phyloP scores from a whole-genome alignment of 352 stramenopile species.

The Phytophthora agathidicida region DNA sequence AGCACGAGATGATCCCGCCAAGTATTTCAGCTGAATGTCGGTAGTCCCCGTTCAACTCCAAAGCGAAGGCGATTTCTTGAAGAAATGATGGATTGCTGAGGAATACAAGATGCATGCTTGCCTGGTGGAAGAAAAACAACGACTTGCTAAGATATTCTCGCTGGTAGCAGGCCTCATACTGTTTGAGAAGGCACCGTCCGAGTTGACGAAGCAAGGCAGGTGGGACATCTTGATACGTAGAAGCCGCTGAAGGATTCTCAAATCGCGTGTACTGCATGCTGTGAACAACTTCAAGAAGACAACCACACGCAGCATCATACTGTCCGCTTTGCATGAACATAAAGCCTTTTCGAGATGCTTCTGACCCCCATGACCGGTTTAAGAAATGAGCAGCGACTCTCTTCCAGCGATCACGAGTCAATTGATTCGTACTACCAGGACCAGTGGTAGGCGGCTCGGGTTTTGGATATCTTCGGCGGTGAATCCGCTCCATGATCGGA shows the following conservation, averaged over 20 bases:
- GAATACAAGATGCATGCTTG: conserved; percentile 49
- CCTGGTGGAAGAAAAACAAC: conserved; percentile 56
- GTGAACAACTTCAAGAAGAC: conserved; percentile 37
- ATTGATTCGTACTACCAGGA: conserved; percentile 28
- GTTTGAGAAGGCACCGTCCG: conserved; percentile 45
- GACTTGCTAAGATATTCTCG: conserved; percentile 45
- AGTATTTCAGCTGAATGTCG: conserved; percentile 61
- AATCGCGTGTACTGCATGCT: conserved; percentile 23
- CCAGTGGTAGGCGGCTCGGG: conserved; percentile 11
- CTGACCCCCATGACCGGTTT: conserved; percentile 32
- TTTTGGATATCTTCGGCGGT: conserved; percentile 12
- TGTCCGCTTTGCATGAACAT: conserved; percentile 50
- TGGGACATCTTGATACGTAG: conserved; percentile 18
- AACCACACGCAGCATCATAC: conserved; percentile 38
- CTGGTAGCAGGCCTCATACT: conserved; percentile 40
- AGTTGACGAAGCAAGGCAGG: conserved; percentile 49
- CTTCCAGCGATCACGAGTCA: conserved; percentile 53
- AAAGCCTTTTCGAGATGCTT: conserved; percentile 47
- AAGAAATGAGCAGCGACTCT: conserved; percentile 53
- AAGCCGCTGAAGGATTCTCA: not conserved
- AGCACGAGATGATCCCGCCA: conserved; percentile 59
- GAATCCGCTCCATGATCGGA: conserved; percentile 39
- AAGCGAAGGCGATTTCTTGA: conserved; percentile 57
- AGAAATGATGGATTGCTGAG: conserved; percentile 60
- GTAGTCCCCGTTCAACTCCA: conserved; percentile 50